Conservation (phyloP, 257 asterid species). For the Coffea eugenioides region DNA sequence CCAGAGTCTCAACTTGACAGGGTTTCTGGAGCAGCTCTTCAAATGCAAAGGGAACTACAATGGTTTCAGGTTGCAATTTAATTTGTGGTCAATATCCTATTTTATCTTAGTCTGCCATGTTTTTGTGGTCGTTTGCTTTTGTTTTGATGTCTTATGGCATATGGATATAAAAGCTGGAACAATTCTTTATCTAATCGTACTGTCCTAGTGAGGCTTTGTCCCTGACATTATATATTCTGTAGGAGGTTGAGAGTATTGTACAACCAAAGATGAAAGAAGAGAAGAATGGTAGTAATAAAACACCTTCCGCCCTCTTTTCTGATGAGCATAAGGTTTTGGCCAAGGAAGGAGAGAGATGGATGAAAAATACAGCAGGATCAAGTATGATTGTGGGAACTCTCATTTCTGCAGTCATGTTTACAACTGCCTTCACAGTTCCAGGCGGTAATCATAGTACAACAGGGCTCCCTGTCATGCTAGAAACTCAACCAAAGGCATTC, state of each 20-base stretch:
- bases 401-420: conserved; percentile 35
- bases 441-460: conserved; percentile 21
- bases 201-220: background rate
- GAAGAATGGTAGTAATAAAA: conserved; percentile 13
- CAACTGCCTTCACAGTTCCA: conserved; percentile 36
- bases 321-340: conserved; percentile 23
- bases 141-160: background rate
- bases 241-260: conserved; percentile 41
- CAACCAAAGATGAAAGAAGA: conserved; percentile 25
- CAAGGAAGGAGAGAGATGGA: conserved; percentile 38
- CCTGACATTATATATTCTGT: background rate
- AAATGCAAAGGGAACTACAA: conserved; percentile 37
- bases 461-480: conserved; percentile 27
- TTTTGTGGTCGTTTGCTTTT: background rate
- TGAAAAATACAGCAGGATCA: conserved; percentile 37
- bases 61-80: conserved; percentile 35
- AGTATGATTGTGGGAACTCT: conserved; percentile 38
- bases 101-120: too few relatives aligned
- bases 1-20: conserved; percentile 16
- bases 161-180: too few relatives aligned
- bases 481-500: conserved; percentile 11
- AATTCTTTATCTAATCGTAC: background rate
- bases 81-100: background rate
- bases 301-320: conserved; percentile 20
- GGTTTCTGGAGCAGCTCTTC: conserved; percentile 39